Conservation (phyloP, 192 early-diverging fungal genomes). For the Umbelopsis sp. region DNA sequence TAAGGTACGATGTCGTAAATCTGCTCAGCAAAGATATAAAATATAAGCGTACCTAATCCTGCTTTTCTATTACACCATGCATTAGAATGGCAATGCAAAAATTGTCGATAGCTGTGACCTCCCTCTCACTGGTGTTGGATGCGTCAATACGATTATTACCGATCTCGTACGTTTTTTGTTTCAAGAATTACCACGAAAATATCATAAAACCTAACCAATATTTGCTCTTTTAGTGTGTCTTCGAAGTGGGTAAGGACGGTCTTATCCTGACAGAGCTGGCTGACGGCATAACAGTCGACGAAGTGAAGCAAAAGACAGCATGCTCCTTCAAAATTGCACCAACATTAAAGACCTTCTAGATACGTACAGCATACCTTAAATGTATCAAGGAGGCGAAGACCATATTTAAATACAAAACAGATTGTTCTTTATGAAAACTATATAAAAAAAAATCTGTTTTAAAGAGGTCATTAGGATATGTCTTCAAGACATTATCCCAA, state of each 20-base stretch:
- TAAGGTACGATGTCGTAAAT: slow-evolving; percentile 22
- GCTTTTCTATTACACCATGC: no score
- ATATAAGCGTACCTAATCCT: neutral
- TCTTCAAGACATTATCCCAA: no score
- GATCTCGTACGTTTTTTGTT: slow-evolving; percentile 38
- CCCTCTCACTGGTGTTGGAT: slow-evolving; percentile 71
- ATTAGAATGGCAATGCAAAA: slow-evolving; percentile 69
- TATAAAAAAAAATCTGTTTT: neutral
- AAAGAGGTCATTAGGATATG: neutral
- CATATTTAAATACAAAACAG: neutral
- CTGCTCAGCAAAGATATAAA: no score
- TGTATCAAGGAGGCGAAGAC: neutral
- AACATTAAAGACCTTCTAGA: neutral
- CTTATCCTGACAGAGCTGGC: slow-evolving; percentile 68
- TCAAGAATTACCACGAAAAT: neutral
- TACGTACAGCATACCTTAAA: neutral
- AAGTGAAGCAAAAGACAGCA: slow-evolving; percentile 66
- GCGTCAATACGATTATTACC: slow-evolving; percentile 67
- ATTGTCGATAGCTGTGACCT: slow-evolving; percentile 71
- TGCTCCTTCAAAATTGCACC: slow-evolving; percentile 57
- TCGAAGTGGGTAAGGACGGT: slow-evolving; percentile 58
- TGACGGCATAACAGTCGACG: slow-evolving; percentile 60
- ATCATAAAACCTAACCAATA: neutral
- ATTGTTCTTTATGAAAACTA: neutral
- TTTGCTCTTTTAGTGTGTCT: slow-evolving; percentile 51